These are phyloP conservation scores for Volvox reticuliferus DNA, from an alignment of 139 green algal species.

Conservation along the genomic window DNA sequence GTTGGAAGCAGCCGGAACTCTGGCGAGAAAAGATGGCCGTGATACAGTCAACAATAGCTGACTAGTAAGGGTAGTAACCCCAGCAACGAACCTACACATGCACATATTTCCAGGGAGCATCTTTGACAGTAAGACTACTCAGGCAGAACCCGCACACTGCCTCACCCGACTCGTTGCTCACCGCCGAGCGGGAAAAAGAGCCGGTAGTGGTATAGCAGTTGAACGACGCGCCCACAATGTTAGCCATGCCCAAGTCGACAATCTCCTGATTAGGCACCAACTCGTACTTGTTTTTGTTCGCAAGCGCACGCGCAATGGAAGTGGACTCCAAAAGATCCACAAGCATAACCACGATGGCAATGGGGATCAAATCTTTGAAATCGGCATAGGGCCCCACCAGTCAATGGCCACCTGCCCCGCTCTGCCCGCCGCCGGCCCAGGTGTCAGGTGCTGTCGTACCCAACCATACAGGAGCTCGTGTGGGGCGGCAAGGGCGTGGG, in stretches of 20 bases:
- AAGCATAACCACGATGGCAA: constrained; percentile 64
- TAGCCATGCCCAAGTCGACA: constrained; percentile 87
- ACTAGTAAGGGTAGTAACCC: too few relatives aligned
- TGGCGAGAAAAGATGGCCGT: too few relatives aligned
- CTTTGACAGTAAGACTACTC: too few relatives aligned
- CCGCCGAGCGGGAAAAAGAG: constrained; percentile 76
- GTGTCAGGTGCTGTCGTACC: constrained; percentile 59
- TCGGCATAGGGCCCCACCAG: constrained; percentile 61
- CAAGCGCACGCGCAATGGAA: constrained; percentile 88
- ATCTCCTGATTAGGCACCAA: constrained; percentile 90
- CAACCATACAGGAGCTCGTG: constrained; percentile 63
- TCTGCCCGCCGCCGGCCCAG: not conserved
- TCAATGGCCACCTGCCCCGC: not conserved
- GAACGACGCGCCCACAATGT: constrained; percentile 87
- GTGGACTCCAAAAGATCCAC: constrained; percentile 90
- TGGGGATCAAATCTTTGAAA: constrained; percentile 41
- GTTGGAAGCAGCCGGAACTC: too few relatives aligned
- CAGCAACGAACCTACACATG: too few relatives aligned
- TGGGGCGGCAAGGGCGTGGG: constrained; percentile 84
- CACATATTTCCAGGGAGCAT: too few relatives aligned
- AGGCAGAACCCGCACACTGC: too few relatives aligned
- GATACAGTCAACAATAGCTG: too few relatives aligned
- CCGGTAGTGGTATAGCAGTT: constrained; percentile 88
- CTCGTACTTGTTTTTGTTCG: constrained; percentile 86
- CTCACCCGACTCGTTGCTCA: constrained; percentile 60